These are phyloP conservation scores for Purshia tridentata DNA, from an alignment of 306 rosid species.

Conservation along the genomic window DNA sequence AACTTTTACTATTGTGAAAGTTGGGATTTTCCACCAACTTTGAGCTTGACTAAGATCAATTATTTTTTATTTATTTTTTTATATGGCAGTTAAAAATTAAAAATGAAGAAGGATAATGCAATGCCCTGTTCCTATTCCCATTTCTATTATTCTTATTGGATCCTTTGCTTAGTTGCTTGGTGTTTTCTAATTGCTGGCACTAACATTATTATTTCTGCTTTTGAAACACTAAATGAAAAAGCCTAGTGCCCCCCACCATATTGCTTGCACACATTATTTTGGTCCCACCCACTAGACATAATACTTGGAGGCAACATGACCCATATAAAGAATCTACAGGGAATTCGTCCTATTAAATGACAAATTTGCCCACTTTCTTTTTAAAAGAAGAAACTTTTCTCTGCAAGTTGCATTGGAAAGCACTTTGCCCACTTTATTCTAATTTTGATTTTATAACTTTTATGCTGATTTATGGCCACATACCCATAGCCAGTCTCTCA, in stretches of 20 bases:
- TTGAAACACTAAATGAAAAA: constrained; percentile 28
- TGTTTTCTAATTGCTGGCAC: constrained; percentile 31
- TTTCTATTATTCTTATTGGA: neutral
- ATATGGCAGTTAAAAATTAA: neutral
- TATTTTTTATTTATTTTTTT: neutral
- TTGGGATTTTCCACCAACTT: neutral
- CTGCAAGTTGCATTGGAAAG: constrained; percentile 46
- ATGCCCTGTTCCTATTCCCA: neutral
- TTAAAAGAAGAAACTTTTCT: constrained; percentile 28
- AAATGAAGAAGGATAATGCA: neutral
- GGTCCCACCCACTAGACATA: constrained; percentile 44
- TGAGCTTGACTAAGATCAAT: neutral
- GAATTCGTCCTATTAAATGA: constrained; percentile 16
- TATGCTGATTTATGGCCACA: constrained; percentile 39
- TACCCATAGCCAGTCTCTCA: constrained; percentile 7
- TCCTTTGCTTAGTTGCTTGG: constrained; percentile 16
- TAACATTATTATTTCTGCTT: constrained; percentile 40
- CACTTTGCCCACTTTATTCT: constrained; percentile 46
- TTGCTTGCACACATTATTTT: constrained; percentile 29
- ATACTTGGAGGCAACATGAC: constrained; percentile 13
- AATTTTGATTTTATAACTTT: constrained; percentile 22
- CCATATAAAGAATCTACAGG: neutral
- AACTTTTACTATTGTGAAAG: neutral
- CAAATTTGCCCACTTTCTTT: constrained; percentile 36
- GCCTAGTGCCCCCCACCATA: constrained; percentile 37